Evolutionary conservation across 176 grass and related monocot species (phyloP).

Genomic region (Rhipidocladum racemiflorum): DNA sequence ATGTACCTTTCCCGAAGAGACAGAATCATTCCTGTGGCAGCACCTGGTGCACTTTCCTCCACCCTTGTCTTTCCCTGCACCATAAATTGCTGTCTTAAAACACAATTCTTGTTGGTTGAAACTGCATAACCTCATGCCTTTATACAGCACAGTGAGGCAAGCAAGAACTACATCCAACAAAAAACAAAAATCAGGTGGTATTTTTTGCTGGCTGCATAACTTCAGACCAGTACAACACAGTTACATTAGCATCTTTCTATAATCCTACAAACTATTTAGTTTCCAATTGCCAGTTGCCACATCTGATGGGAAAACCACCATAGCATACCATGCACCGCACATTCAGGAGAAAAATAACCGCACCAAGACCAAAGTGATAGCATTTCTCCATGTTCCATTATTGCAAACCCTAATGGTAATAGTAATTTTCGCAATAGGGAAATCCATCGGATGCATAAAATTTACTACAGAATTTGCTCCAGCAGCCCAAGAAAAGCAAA

Average conservation of each 20-base stretch:
- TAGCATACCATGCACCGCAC: neutral
- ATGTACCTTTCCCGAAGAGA: conserved; percentile 88
- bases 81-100: conserved; percentile 8
- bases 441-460: neutral
- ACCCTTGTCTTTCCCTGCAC: conserved; percentile 73
- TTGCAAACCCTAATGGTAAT: neutral
- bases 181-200: neutral
- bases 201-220: neutral
- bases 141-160: neutral
- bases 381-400: neutral
- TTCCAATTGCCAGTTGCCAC: neutral
- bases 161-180: neutral
- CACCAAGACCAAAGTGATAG: neutral
- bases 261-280: neutral
- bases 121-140: neutral
- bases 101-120: neutral
- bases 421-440: neutral
- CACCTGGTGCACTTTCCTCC: conserved; percentile 91
- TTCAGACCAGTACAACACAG: neutral
- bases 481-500: neutral
- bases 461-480: neutral
- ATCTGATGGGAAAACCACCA: neutral
- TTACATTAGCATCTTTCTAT: neutral
- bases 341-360: neutral
- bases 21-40: conserved; percentile 95